Conservation (phyloP, 1,284 basidiomycete genomes). For the Fomitiporia mediterranea region DNA sequence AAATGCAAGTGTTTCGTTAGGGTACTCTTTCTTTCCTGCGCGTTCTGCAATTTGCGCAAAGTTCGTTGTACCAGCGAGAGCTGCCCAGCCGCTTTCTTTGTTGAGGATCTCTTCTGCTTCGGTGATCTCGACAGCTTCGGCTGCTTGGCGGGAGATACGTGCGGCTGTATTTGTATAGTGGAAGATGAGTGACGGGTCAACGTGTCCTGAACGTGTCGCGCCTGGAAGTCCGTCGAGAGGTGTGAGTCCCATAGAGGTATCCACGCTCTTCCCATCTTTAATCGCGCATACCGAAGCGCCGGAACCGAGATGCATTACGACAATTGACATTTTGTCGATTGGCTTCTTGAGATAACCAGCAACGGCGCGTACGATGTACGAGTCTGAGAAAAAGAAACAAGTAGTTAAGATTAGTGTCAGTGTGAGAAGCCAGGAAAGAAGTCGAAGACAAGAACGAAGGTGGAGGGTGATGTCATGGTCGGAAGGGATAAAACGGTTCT, state of each 20-base stretch:
- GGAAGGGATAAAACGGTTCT: not conserved
- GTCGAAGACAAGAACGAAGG: too few relatives aligned
- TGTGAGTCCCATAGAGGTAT: slow-evolving; percentile 82
- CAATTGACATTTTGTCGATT: slow-evolving; percentile 52
- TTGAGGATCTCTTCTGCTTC: slow-evolving; percentile 80
- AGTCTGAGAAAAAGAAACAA: slow-evolving; percentile 37
- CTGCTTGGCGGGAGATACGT: slow-evolving; percentile 49
- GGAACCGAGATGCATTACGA: slow-evolving; percentile 80
- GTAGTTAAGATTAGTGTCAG: not conserved
- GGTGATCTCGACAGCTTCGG: slow-evolving; percentile 61
- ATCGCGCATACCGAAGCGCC: slow-evolving; percentile 81
- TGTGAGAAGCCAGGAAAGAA: slow-evolving; percentile 29
- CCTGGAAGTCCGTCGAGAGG: slow-evolving; percentile 78
- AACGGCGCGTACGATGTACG: slow-evolving; percentile 60
- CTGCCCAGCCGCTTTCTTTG: slow-evolving; percentile 66
- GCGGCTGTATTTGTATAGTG: slow-evolving; percentile 70
- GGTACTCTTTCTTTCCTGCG: slow-evolving; percentile 23
- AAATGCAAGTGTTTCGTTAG: slow-evolving; percentile 54
- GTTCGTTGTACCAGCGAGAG: slow-evolving; percentile 73
- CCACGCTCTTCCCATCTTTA: slow-evolving; percentile 63
- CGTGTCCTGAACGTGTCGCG: slow-evolving; percentile 76
- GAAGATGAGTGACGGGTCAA: slow-evolving; percentile 84
- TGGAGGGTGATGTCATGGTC: not conserved
- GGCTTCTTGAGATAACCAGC: slow-evolving; percentile 52
- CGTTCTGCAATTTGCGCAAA: slow-evolving; percentile 60